Evolutionary conservation across 495 filamentous ascomycete genomes (phyloP).

Genomic region (Penicillium paradoxum): DNA sequence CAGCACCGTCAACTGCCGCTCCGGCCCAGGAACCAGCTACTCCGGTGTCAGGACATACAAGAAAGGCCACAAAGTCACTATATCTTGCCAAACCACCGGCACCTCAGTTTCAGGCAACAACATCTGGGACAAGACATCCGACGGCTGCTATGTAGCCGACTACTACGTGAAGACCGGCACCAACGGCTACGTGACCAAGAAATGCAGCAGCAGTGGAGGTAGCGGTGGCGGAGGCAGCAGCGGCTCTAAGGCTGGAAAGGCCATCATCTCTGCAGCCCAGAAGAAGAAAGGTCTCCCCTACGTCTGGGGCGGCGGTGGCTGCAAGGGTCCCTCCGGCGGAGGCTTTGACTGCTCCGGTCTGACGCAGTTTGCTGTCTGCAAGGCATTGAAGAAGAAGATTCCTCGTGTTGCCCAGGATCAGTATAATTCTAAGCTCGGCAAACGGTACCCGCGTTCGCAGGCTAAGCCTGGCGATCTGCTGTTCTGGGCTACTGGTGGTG

Average conservation of each 20-base stretch:
- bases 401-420: constrained; percentile 14
- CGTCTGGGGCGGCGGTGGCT: constrained; percentile 15
- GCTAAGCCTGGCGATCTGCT: constrained; percentile 16
- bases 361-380: constrained; percentile 16
- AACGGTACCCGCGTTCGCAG: constrained; percentile 8
- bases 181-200: constrained; percentile 9
- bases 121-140: constrained; percentile 20
- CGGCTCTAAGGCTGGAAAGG: constrained; percentile 1
- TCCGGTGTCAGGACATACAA: constrained; percentile 12
- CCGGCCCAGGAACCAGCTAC: constrained; percentile 14
- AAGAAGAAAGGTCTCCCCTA: constrained; percentile 17
- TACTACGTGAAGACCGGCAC: constrained; percentile 19
- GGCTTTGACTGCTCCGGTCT: constrained; percentile 19
- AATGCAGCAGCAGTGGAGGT: constrained; percentile 3
- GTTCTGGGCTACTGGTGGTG: constrained; percentile 16
- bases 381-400: constrained; percentile 16
- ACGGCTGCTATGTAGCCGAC: constrained; percentile 17
- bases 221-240: not conserved
- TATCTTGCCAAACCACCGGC: constrained; percentile 13
- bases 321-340: constrained; percentile 7
- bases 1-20: constrained; percentile 13
- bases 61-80: constrained; percentile 4
- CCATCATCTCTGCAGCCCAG: constrained; percentile 13
- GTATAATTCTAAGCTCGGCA: constrained; percentile 12
- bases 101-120: constrained; percentile 8